Percentiles rank a stretch among this genome's conserved stretches.
Evolutionary conservation across 768 basidiomycete genomes (phyloP).

Genomic region (Amanita phalloides): DNA sequence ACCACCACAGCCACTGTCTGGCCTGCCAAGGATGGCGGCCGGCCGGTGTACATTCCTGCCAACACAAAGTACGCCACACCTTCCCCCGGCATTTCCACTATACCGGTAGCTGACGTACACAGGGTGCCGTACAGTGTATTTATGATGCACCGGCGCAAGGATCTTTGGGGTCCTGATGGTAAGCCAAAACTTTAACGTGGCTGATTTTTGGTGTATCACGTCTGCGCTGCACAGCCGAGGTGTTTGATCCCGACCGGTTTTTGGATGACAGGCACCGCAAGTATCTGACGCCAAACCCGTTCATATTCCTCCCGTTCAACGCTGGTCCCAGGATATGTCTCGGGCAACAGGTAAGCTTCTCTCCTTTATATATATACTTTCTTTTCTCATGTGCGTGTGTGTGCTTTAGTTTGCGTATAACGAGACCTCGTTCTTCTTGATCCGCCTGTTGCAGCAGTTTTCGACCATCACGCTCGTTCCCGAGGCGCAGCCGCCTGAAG

Average conservation of each 20-base stretch:
- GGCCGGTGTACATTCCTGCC: conserved; percentile 27
- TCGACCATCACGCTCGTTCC: conserved; percentile 27
- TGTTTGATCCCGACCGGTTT: conserved; percentile 60
- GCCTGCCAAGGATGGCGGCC: conserved; percentile 15
- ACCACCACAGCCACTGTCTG: conserved; percentile 19
- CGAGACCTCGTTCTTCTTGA: conserved; percentile 41
- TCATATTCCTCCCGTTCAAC: conserved; percentile 63
- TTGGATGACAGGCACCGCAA: conserved; percentile 44
- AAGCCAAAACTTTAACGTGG: not conserved
- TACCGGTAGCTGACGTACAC: not conserved
- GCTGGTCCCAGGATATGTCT: conserved; percentile 58
- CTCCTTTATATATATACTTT: not conserved
- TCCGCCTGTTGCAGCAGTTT: conserved; percentile 40
- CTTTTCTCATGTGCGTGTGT: not conserved
- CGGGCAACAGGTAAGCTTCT: conserved; percentile 21
- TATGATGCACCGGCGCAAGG: conserved; percentile 30
- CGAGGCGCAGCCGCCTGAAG: conserved; percentile 23
- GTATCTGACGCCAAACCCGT: conserved; percentile 47
- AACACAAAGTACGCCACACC: conserved; percentile 14
- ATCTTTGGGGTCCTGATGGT: conserved; percentile 56
- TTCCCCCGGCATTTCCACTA: not conserved
- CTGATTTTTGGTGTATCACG: not conserved
- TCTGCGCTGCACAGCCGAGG: conserved; percentile 21
- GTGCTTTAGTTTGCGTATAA: conserved; percentile 39
- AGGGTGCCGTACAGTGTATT: conserved; percentile 21